Evolutionary conservation across 371 early-diverging fungal species (phyloP), one percentile per base, ranked within the genome.

Genomic region (Mucor mucedo): DNA sequence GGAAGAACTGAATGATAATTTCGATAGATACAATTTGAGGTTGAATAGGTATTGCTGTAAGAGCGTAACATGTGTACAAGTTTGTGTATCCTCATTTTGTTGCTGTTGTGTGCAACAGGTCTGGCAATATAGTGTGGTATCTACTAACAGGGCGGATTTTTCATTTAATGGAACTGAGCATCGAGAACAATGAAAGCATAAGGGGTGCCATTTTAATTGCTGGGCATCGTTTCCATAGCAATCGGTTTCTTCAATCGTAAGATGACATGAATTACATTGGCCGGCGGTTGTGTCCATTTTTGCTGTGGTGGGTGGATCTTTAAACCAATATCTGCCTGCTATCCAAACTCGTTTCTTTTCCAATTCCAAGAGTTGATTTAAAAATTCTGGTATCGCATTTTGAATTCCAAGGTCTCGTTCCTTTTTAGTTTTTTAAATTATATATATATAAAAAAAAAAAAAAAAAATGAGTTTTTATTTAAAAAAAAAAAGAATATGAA

Each of bases 111-210:
- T 9, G 29, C 42, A 52, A 44, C 65, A 64, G 5, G 53, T 41
- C 21, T 41, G 21, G 53, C 67, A 67, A 56, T 52, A 62, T 7
- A 62, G 44, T 13, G 33, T 16, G 13, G 29, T 42, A 6, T 28
- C 5, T 11, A 11, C 13, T 7, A 58, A 28, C 0, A 44, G 32
- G 0, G 54, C 56, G 0, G 32, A 52, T 2, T 72, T 68, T n/a
- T 76, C 54, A 39, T 77, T 68, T 47, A 88, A 73, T 48, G 77
- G 69, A 6, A 67, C 64, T 35, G 73, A 62, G 62, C 95, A 93
- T 13, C 52, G 58, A 16, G 71, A 62, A 71, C 95, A 95, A n/a
- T 71, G 63, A 60, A 94, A 87, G 63, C 95, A 95, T 52, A 71
- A 68, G n/a, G 75, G 72, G 60, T 95, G 95, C 94, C 94, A 95